phyloP scores from a whole-genome alignment of 805 yeast species.

The Candida coquimbonensis region DNA sequence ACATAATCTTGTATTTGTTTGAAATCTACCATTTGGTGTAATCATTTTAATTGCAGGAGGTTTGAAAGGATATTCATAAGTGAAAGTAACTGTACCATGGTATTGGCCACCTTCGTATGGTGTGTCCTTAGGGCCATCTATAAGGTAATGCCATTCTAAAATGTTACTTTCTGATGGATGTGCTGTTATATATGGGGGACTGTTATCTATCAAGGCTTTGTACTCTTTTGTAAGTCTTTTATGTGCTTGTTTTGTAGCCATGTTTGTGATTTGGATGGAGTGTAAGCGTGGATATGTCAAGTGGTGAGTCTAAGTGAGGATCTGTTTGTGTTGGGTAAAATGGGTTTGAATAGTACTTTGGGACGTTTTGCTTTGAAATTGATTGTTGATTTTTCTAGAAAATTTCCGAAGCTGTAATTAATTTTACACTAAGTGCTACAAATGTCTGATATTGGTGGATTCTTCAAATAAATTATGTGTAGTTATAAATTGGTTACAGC shows the following conservation, averaged over 20 bases:
- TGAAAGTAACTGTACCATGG: slow-evolving; percentile 82
- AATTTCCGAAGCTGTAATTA: too few species aligned
- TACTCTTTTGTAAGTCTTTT: slow-evolving; percentile 69
- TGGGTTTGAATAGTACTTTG: too few species aligned
- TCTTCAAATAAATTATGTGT: too few species aligned
- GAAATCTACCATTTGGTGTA: slow-evolving; percentile 87
- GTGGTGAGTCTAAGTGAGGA: too few species aligned
- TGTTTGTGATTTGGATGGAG: slow-evolving; percentile 4
- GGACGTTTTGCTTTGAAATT: too few species aligned
- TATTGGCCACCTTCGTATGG: slow-evolving; percentile 84
- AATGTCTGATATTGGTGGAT: too few species aligned
- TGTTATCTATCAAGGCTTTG: slow-evolving; percentile 65
- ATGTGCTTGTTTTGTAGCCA: slow-evolving; percentile 40
- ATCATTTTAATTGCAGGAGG: slow-evolving; percentile 87
- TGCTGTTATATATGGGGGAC: slow-evolving; percentile 81
- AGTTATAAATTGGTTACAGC: background rate
- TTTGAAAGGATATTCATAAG: slow-evolving; percentile 81
- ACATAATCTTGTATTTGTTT: slow-evolving; percentile 75
- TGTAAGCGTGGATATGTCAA: too few species aligned
- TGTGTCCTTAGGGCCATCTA: slow-evolving; percentile 87
- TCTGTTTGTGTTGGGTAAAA: too few species aligned
- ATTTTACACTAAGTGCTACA: too few species aligned
- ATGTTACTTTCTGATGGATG: slow-evolving; percentile 84
- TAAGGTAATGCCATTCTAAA: slow-evolving; percentile 88
- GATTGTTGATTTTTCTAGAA: too few species aligned